Evolutionary conservation across 306 rosid genomes (phyloP).

Genomic region (Lathyrus aphaca): DNA sequence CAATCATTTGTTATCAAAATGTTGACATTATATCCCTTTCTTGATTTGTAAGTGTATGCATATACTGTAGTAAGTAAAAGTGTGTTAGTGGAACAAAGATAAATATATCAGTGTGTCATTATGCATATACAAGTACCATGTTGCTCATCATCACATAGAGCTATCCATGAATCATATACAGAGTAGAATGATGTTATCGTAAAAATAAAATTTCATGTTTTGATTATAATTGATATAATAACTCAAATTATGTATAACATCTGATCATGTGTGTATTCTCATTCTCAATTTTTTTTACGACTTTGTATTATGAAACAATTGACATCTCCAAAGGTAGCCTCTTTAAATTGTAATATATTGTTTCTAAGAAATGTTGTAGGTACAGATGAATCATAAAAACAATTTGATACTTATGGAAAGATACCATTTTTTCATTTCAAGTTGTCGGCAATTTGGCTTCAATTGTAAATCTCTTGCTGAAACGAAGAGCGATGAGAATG

Average conservation of each 20-base stretch:
- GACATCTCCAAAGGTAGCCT: constrained; percentile 78
- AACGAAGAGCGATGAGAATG: constrained; percentile 74
- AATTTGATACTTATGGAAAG: constrained; percentile 88
- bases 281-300: constrained; percentile 3
- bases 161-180: background rate
- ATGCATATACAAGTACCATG: too few relatives aligned
- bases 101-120: too few relatives aligned
- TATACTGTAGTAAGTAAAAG: background rate
- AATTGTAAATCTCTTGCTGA: constrained; percentile 76
- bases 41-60: background rate
- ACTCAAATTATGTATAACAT: constrained; percentile 11
- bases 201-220: constrained; percentile 2
- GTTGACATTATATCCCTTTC: background rate
- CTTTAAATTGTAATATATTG: constrained; percentile 47
- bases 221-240: constrained; percentile 8
- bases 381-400: constrained; percentile 80
- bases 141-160: constrained; percentile 2
- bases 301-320: constrained; percentile 38
- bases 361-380: constrained; percentile 53
- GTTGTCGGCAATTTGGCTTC: constrained; percentile 79
- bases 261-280: constrained; percentile 32
- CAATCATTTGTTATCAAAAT: background rate
- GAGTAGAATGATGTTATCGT: background rate
- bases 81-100: background rate
- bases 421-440: constrained; percentile 90